Conservation (phyloP, 2,329 filamentous ascomycete species). For the Saccharata proteae region DNA sequence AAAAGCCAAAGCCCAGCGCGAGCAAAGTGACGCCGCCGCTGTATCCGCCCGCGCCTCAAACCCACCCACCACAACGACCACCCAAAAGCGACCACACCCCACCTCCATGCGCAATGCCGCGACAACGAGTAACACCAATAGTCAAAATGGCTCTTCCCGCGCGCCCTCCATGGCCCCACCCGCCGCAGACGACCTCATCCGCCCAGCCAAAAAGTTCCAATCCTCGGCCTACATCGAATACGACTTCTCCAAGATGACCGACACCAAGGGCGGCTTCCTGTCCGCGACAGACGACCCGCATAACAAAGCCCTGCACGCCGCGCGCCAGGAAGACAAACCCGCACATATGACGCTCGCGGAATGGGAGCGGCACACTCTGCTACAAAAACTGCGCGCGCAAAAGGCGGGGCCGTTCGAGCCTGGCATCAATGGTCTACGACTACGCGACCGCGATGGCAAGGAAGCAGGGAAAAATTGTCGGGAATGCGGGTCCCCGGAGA, state of each 20-base stretch:
- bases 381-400: slow-evolving; percentile 58
- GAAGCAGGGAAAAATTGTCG: slow-evolving; percentile 57
- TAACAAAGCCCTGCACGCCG: slow-evolving; percentile 58
- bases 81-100: slow-evolving; percentile 59
- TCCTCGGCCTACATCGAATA: slow-evolving; percentile 78
- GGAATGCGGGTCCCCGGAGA: slow-evolving; percentile 74
- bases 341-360: slow-evolving; percentile 80
- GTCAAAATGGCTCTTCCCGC: slow-evolving; percentile 53
- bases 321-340: slow-evolving; percentile 54
- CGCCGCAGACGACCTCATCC: slow-evolving; percentile 32
- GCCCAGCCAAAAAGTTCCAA: slow-evolving; percentile 74
- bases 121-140: slow-evolving; percentile 42
- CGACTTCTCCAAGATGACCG: slow-evolving; percentile 95
- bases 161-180: slow-evolving; percentile 25
- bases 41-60: slow-evolving; percentile 11
- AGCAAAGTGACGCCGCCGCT: slow-evolving; percentile 48
- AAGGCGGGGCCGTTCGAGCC: slow-evolving; percentile 82
- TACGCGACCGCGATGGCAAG: slow-evolving; percentile 19
- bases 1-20: slow-evolving; percentile 74
- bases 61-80: slow-evolving; percentile 15
- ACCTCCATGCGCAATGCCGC: slow-evolving; percentile 49
- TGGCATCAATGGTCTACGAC: slow-evolving; percentile 65
- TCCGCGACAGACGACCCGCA: slow-evolving; percentile 83
- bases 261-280: slow-evolving; percentile 93
- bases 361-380: slow-evolving; percentile 75